Conservation (phyloP, 2,329 filamentous ascomycete genomes). For the Ascochyta lentis region DNA sequence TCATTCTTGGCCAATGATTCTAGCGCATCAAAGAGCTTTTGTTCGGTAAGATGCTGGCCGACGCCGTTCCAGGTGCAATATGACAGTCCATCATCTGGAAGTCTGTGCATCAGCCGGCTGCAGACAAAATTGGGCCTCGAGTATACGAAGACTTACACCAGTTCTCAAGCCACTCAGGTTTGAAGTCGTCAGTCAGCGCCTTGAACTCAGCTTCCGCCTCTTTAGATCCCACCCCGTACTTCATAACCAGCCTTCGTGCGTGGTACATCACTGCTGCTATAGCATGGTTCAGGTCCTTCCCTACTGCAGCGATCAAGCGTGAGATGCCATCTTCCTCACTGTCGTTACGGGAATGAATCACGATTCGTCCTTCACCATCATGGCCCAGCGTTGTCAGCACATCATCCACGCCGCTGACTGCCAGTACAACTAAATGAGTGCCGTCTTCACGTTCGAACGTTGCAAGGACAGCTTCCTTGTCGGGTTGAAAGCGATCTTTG, state of each 20-base stretch:
- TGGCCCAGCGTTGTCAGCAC: slow-evolving; percentile 73
- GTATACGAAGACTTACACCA: slow-evolving; percentile 63
- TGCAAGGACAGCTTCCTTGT: slow-evolving; percentile 78
- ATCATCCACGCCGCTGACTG: slow-evolving; percentile 75
- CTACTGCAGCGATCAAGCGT: slow-evolving; percentile 73
- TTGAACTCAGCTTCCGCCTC: slow-evolving; percentile 57
- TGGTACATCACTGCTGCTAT: slow-evolving; percentile 86
- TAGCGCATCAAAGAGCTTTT: slow-evolving; percentile 79
- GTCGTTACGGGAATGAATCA: slow-evolving; percentile 77
- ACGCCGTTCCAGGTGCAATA: slow-evolving; percentile 98
- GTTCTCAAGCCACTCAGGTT: slow-evolving; percentile 75
- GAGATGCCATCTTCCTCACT: slow-evolving; percentile 61
- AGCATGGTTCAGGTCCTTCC: slow-evolving; percentile 75
- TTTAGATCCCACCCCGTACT: slow-evolving; percentile 52
- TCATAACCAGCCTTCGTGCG: slow-evolving; percentile 70
- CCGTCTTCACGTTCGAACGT: slow-evolving; percentile 78
- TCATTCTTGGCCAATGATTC: slow-evolving; percentile 72
- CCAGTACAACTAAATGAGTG: slow-evolving; percentile 77
- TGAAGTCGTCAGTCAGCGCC: slow-evolving; percentile 57
- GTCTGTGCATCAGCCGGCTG: neutral
- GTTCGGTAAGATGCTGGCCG: slow-evolving; percentile 80
- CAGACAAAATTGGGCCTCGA: neutral
- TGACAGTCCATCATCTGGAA: slow-evolving; percentile 75
- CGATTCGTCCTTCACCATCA: slow-evolving; percentile 68
- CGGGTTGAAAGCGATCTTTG: slow-evolving; percentile 67